Evolutionary conservation across 495 filamentous ascomycete genomes (phyloP).

Genomic region (Schizothecium vesticola): DNA sequence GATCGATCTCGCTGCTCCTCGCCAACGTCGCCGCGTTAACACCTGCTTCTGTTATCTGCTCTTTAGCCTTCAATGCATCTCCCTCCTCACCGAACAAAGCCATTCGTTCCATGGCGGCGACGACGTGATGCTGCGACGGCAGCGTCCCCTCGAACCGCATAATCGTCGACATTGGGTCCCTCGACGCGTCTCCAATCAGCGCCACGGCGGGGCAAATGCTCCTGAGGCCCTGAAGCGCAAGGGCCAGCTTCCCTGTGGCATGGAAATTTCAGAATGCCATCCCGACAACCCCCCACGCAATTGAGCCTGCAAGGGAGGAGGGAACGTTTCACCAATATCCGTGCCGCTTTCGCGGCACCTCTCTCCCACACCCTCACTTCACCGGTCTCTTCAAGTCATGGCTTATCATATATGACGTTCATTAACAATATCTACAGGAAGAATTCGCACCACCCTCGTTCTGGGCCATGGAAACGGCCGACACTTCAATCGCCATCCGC

Average conservation of each 20-base stretch:
- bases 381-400: background rate
- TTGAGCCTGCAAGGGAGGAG: conserved; percentile 2
- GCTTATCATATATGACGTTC: background rate
- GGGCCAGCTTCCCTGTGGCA: background rate
- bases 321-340: background rate
- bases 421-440: conserved; percentile 10
- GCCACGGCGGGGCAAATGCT: conserved; percentile 6
- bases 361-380: background rate
- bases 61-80: background rate
- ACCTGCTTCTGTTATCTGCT: background rate
- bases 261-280: conserved; percentile 8
- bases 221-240: background rate
- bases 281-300: background rate
- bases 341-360: background rate
- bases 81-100: background rate
- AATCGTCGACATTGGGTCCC: background rate
- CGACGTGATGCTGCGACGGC: background rate
- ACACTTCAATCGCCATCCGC: background rate
- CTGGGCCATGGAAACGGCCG: background rate
- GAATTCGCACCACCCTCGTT: background rate
- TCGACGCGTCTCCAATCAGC: conserved; percentile 3
- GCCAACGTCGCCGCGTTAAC: background rate
- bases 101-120: too few species aligned
- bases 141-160: background rate
- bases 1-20: background rate